A percentile compares a stretch with the other conserved stretches of the same genome.
phyloP scores from a whole-genome alignment of 2,329 filamentous ascomycete species.

The Curvularia lunata region DNA sequence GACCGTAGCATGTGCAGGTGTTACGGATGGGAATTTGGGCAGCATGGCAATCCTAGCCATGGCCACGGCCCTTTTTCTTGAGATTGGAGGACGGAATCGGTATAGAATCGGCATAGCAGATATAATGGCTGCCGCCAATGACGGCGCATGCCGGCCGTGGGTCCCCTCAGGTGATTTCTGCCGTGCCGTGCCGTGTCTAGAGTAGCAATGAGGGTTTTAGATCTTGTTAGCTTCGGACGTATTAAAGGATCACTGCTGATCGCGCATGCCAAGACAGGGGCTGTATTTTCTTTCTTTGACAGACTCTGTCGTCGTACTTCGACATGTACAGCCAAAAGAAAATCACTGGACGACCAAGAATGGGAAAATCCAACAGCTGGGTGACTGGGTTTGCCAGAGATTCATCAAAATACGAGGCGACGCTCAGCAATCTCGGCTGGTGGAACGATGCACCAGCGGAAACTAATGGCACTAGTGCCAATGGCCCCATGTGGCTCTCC shows the following conservation, averaged over 20 bases:
- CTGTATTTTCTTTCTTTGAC: not conserved
- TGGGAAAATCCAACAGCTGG: not conserved
- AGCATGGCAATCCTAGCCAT: not conserved
- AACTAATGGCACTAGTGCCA: conserved; percentile 1
- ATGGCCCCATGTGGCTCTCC: conserved; percentile 3
- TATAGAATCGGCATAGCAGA: not conserved
- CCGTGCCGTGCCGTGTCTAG: conserved; percentile 3
- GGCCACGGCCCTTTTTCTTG: not conserved
- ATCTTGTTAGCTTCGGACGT: conserved; percentile 1
- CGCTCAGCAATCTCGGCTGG: not conserved
- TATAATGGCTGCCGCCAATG: not conserved
- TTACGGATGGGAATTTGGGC: not conserved
- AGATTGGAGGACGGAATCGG: not conserved
- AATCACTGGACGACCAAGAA: not conserved
- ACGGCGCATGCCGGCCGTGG: not conserved
- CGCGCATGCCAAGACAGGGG: not conserved
- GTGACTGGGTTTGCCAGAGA: not conserved
- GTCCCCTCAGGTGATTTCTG: conserved; percentile 1
- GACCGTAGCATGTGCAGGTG: not conserved
- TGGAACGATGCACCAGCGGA: not conserved
- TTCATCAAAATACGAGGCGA: too few relatives aligned
- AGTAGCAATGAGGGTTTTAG: conserved; percentile 2
- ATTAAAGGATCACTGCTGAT: not conserved
- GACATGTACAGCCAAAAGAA: not conserved
- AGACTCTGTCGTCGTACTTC: not conserved